Base-by-base conservation (phyloP, 306 rosid species). In the Dryas octopetala region DNA sequence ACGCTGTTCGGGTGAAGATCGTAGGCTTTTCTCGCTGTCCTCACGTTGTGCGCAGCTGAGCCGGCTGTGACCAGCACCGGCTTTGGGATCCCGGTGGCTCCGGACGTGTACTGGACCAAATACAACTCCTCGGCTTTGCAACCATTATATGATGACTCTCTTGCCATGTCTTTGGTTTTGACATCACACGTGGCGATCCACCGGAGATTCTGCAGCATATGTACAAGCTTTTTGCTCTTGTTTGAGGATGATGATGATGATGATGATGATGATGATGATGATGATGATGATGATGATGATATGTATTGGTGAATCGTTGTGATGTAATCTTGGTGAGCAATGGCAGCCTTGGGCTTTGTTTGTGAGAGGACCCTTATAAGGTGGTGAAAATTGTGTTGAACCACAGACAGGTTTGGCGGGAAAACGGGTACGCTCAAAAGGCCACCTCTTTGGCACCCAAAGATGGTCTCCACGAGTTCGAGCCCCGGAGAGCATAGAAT, bases 31-130 rank as follows among this genome's bases (percentile, higher is more conserved):
- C 98, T 88, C 0, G 89, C 97, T 0, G 82, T 57, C 12, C 98
- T 84, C 2, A 86, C 96, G 19, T 93, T 91, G 68, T 93, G 96
- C 64, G 92, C 89, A 0, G 96, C 97, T 3, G 96, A 87, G 0
- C 93, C 98, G 2, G 96, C 85, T 0, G 92, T 84, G 2, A 91
- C 87, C 6, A 93, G 89, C 2, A 93, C 97, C 5, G 98, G 96
- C 68, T 89, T 91, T 0, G 97, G 91, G 26, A 88, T 64, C 28
- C 86, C 92, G 12, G 96, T 93, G 4, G 96, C 84, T 13, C 96
- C 98, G 0, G 97, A 93, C 0, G 96, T 91, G 93, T 93, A 93
- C 66, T 91, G 96, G 78, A 91, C 81, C 80, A 91, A 63, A 71
- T 89, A 93, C 47, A 80, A 43, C 10, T 93, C 98, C 0, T 84